Evolutionary conservation across 805 yeast species (phyloP).

Genomic region (Maudiozyma serrabonitensis): DNA sequence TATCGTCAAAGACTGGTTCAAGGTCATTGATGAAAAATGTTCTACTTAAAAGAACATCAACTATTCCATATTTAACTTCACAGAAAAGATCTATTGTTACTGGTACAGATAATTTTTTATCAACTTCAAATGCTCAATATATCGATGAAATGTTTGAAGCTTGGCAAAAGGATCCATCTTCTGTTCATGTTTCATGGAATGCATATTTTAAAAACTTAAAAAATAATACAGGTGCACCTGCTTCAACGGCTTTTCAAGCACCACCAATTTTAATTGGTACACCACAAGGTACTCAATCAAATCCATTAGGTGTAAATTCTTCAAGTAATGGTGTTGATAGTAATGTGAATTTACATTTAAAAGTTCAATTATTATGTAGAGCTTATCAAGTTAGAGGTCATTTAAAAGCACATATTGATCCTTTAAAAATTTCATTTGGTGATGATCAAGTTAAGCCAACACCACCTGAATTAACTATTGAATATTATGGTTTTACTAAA

Average conservation of each 20-base stretch:
- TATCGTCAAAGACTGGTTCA: constrained; percentile 3
- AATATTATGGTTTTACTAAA: constrained; percentile 84
- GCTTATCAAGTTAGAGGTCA: constrained; percentile 99
- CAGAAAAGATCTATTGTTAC: constrained; percentile 10
- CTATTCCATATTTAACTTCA: background rate
- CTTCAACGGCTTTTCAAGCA: constrained; percentile 66
- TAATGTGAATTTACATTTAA: constrained; percentile 75
- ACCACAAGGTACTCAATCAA: constrained; percentile 61
- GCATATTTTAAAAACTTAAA: constrained; percentile 91
- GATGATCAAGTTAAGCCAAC: constrained; percentile 41
- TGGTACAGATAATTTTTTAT: constrained; percentile 61
- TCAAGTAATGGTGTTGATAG: constrained; percentile 44
- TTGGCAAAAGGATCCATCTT: constrained; percentile 81
- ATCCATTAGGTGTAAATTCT: constrained; percentile 32
- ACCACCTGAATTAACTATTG: constrained; percentile 85
- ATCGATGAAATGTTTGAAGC: constrained; percentile 97
- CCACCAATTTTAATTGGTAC: constrained; percentile 87
- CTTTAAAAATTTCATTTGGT: constrained; percentile 84
- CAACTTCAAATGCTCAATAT: constrained; percentile 78
- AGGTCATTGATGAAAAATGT: constrained; percentile 3
- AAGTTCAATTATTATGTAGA: constrained; percentile 91
- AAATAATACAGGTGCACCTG: constrained; percentile 54
- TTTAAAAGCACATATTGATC: constrained; percentile 89
- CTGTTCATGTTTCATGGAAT: constrained; percentile 95
- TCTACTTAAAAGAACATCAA: constrained; percentile 1